These are phyloP conservation scores for Jimgerdemannia flammicorona DNA, from an alignment of 192 early-diverging fungal genomes.

Conservation along the genomic window DNA sequence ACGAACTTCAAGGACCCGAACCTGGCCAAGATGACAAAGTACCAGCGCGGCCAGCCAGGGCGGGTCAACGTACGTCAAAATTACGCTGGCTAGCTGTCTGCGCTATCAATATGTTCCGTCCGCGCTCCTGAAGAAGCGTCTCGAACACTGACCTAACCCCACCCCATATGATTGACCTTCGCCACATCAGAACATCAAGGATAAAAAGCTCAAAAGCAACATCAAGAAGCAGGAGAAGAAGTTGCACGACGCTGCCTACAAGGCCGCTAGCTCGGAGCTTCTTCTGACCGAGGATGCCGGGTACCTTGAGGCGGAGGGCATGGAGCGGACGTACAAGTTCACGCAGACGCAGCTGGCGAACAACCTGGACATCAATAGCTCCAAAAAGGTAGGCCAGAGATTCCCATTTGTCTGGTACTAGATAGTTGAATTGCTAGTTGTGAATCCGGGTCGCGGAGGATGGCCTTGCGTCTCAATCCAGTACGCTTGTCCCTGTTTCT, in stretches of 20 bases:
- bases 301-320: conserved; percentile 81
- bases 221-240: conserved; percentile 59
- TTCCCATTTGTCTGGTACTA: not conserved
- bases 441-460: too few species aligned
- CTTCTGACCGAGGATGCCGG: conserved; percentile 76
- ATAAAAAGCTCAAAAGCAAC: conserved; percentile 68
- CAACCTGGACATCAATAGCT: conserved; percentile 70
- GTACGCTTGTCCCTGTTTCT: conserved; percentile 6
- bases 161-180: not conserved
- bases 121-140: not conserved
- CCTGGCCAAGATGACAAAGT: conserved; percentile 36
- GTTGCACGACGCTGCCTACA: conserved; percentile 59
- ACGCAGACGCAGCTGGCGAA: conserved; percentile 64
- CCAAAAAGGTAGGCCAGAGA: conserved; percentile 48
- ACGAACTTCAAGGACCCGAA: conserved; percentile 32
- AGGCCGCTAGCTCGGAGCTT: conserved; percentile 76
- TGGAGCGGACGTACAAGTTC: conserved; percentile 88
- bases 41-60: conserved; percentile 24
- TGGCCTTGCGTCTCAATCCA: too few species aligned
- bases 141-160: conserved; percentile 1
- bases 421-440: too few species aligned
- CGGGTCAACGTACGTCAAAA: not conserved
- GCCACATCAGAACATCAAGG: conserved; percentile 42
- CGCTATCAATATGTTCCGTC: not conserved
- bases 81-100: not conserved